Evolutionary conservation across 2,329 filamentous ascomycete genomes (phyloP), one percentile per base, ranked within the genome.

Genomic region (Periconia sp.): DNA sequence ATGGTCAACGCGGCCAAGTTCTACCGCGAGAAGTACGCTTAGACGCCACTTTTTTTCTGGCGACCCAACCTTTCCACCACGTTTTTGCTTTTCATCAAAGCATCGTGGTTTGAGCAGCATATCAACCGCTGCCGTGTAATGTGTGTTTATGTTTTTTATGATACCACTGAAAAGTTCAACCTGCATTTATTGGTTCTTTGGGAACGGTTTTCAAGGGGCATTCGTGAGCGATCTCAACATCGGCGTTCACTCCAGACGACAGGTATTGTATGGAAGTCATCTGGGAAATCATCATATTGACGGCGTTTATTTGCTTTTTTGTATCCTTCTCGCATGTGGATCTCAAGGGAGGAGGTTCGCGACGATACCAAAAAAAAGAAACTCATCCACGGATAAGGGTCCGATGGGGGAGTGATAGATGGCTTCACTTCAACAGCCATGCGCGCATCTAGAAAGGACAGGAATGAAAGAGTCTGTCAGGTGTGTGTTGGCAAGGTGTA

Each of bases 1-100:
- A 89, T 99, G 91, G 93, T 99, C 80, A 92, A 93, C 77, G 94
- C 94, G 54, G 93, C 94, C 83, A 97, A 97, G 86, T 88, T 82
- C 84, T 97, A 87, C 92, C 93, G 94, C 76, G 79, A 88, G 79
- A 92, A 96, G 85, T 89, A 95, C 81, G 75, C 85, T 76, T 86
- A 89, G 79, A 52, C 46, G 56, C 46, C 61, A 59, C 58, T 59
- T 61, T 63, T 64, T 59, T 61, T 63, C 63, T 59, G 58, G 64
- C 61, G 61, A 44, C 3, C 46, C 49, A 27, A 27, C 15, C 15
- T 37, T n/a, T 37, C 33, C 42, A 47, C 49, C 56, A 59, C 50
- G 55, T 57, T 27, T 27, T 27, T 27, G 56, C 53, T 59, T 69
- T 70, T 71, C 65, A 71, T 69, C 68, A 70, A 66, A 60, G 58